phyloP scores from a whole-genome alignment of 2,329 filamentous ascomycete genomes.

The Phoma sp. region DNA sequence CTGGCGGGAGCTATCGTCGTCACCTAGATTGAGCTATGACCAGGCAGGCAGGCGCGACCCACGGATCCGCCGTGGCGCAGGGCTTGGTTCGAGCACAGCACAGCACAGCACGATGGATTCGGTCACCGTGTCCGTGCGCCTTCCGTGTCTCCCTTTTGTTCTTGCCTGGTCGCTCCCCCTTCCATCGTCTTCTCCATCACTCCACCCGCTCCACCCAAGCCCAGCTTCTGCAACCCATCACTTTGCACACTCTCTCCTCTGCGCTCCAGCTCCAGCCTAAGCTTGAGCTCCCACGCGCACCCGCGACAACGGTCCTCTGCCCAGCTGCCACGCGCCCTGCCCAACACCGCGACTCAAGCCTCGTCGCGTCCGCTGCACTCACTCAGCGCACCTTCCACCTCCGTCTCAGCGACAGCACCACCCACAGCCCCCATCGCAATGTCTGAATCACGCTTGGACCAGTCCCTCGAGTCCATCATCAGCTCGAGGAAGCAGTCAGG shows the following conservation, averaged over 20 bases:
- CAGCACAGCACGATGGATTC: no score
- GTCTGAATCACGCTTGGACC: constrained; percentile 79
- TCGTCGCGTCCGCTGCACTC: constrained; percentile 21
- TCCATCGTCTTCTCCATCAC: constrained; percentile 16
- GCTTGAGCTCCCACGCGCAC: constrained; percentile 14
- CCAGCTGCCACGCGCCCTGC: constrained; percentile 28
- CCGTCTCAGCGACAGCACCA: constrained; percentile 9
- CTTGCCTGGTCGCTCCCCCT: constrained; percentile 18
- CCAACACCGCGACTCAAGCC: constrained; percentile 26
- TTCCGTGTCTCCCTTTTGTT: constrained; percentile 23
- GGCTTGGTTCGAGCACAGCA: background rate
- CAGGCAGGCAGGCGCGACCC: constrained; percentile 23
- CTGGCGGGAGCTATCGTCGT: constrained; percentile 32
- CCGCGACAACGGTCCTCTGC: constrained; percentile 20
- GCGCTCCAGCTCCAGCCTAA: constrained; percentile 10
- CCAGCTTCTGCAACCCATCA: constrained; percentile 14
- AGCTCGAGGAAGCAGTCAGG: constrained; percentile 69
- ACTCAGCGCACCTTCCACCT: constrained; percentile 18
- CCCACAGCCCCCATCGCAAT: constrained; percentile 20
- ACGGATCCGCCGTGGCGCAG: constrained; percentile 10
- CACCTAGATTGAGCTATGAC: constrained; percentile 19
- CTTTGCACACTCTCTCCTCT: constrained; percentile 15
- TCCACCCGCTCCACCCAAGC: constrained; percentile 9
- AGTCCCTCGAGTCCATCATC: constrained; percentile 97
- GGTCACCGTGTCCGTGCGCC: background rate